Percentiles rank a stretch among this genome's conserved stretches.
Conservation (phyloP, 768 basidiomycete species). For the Boletus tylopilopsis region DNA sequence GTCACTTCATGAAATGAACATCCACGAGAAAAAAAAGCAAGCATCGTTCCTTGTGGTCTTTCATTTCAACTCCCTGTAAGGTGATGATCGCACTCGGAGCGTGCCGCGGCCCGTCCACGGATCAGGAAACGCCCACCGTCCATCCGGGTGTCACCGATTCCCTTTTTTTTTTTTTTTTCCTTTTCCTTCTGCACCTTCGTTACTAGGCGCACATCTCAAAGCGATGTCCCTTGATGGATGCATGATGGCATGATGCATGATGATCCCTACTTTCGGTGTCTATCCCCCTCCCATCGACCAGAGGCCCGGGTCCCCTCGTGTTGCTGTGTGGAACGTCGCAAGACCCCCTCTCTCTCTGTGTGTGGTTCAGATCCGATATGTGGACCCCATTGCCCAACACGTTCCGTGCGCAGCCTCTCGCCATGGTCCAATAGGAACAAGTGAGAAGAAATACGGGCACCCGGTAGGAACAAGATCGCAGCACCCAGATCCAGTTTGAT, state of each 20-base stretch:
- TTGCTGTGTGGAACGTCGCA: no score
- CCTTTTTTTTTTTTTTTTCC: constrained; percentile 6
- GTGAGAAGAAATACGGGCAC: constrained; percentile 4
- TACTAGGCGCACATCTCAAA: constrained; percentile 5
- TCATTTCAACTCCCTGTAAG: no score
- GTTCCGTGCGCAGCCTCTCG: no score
- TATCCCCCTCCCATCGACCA: not conserved
- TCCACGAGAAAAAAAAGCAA: no score
- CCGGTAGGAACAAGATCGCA: constrained; percentile 11
- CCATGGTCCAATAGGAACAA: no score
- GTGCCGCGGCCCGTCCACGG: constrained; percentile 19
- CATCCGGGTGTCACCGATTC: constrained; percentile 7
- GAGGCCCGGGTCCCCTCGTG: not conserved
- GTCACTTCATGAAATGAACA: constrained; percentile 4
- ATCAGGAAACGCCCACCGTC: constrained; percentile 16
- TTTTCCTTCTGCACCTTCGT: no score
- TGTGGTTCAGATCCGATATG: constrained; percentile 14
- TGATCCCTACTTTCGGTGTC: not conserved
- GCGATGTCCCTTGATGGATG: constrained; percentile 1
- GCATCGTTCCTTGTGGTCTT: constrained; percentile 3
- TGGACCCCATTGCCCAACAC: constrained; percentile 6
- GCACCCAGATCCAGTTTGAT: constrained; percentile 19
- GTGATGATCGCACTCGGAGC: constrained; percentile 12
- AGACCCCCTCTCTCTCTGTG: no score
- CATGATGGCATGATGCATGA: no score